These are phyloP conservation scores for Glaciozyma martinii DNA, from an alignment of 768 basidiomycete genomes.

Conservation along the genomic window DNA sequence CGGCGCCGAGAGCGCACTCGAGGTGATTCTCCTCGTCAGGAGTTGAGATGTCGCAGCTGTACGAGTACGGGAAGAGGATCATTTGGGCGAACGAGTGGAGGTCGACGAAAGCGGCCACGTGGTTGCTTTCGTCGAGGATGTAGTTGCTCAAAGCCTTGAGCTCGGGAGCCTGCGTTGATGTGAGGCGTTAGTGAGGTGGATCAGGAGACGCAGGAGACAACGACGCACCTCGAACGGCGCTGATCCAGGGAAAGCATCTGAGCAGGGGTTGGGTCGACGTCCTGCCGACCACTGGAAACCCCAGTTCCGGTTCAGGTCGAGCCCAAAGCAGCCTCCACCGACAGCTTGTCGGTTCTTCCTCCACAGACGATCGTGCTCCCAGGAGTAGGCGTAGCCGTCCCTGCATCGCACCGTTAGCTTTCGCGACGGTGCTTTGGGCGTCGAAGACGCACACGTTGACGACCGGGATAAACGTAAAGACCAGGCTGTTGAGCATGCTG, in stretches of 20 bases:
- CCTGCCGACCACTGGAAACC: slow-evolving; percentile 37
- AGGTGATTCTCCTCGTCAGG: slow-evolving; percentile 66
- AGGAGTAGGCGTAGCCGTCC: slow-evolving; percentile 56
- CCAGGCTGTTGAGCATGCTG: slow-evolving; percentile 39
- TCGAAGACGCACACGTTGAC: slow-evolving; percentile 30
- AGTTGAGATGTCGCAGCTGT: slow-evolving; percentile 55
- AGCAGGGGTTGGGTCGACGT: slow-evolving; percentile 49
- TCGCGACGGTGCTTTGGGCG: too few relatives aligned
- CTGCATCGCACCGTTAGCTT: too few relatives aligned
- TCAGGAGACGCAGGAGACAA: neutral
- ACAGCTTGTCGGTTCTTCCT: slow-evolving; percentile 55
- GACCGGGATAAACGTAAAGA: slow-evolving; percentile 59
- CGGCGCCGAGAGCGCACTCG: slow-evolving; percentile 61
- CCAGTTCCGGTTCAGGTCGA: slow-evolving; percentile 77
- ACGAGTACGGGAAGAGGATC: slow-evolving; percentile 72
- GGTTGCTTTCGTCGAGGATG: slow-evolving; percentile 44
- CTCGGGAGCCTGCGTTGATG: slow-evolving; percentile 49
- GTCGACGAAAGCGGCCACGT: slow-evolving; percentile 59
- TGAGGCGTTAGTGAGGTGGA: neutral
- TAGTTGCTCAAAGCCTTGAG: slow-evolving; percentile 65
- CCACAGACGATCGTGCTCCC: slow-evolving; percentile 63
- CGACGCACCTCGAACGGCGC: slow-evolving; percentile 52
- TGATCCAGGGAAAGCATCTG: slow-evolving; percentile 65
- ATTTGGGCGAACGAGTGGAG: slow-evolving; percentile 75
- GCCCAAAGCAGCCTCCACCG: slow-evolving; percentile 51